phyloP scores from a whole-genome alignment of 257 asterid species.

The Nicotiana attenuata region DNA sequence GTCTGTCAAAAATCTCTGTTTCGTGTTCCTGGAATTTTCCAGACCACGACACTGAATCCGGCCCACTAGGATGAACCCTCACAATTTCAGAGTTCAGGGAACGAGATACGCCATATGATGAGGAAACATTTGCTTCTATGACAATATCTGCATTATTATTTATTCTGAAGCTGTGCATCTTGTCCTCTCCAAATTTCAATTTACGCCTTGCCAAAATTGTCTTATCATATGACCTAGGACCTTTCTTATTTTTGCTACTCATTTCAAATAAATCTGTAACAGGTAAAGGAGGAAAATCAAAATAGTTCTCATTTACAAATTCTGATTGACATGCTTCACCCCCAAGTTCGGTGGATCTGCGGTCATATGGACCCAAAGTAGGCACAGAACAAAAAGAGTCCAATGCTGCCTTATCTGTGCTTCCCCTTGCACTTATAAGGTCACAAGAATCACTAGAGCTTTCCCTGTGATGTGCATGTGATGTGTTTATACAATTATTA shows the following conservation, averaged over 20 bases:
- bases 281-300: constrained; percentile 87
- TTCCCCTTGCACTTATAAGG: constrained; percentile 56
- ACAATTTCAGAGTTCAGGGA: constrained; percentile 44
- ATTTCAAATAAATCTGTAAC: constrained; percentile 74
- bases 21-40: constrained; percentile 32
- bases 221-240: constrained; percentile 42
- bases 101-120: constrained; percentile 34
- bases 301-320: constrained; percentile 41
- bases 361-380: constrained; percentile 42
- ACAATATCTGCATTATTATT: constrained; percentile 80
- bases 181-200: constrained; percentile 59
- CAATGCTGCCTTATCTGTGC: constrained; percentile 50
- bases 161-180: constrained; percentile 84
- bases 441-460: constrained; percentile 67
- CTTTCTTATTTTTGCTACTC: constrained; percentile 39
- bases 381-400: constrained; percentile 59
- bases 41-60: constrained; percentile 38
- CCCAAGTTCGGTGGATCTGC: constrained; percentile 36
- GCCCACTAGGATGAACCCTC: constrained; percentile 27
- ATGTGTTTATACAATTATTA: constrained; percentile 43
- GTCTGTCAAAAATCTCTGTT: constrained; percentile 37
- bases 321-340: constrained; percentile 41
- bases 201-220: constrained; percentile 43
- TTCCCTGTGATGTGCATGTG: constrained; percentile 33
- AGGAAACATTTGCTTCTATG: constrained; percentile 54